Percentiles rank a stretch among this genome's conserved stretches.
Conservation (phyloP, 257 asterid species). For the Rehmannia glutinosa region DNA sequence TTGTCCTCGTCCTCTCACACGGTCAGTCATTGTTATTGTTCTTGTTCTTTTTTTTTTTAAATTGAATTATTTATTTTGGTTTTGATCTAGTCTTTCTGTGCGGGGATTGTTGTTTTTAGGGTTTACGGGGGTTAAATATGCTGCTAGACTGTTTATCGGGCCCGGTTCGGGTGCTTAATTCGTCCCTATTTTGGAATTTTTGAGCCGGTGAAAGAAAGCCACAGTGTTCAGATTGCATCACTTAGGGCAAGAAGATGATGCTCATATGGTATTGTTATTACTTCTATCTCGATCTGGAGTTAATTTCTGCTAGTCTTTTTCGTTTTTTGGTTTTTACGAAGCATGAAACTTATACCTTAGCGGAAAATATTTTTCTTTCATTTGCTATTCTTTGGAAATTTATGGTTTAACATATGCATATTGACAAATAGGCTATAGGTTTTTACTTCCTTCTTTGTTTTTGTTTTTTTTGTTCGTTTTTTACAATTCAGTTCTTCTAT, state of each 20-base stretch:
- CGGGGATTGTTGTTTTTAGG: not conserved
- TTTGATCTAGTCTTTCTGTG: not conserved
- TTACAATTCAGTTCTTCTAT: no score
- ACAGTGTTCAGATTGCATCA: not conserved
- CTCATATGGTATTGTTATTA: not conserved
- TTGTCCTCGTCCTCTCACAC: not conserved
- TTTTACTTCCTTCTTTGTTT: no score
- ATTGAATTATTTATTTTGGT: not conserved
- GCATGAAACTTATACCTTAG: not conserved
- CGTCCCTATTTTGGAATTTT: not conserved
- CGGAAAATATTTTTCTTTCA: no score
- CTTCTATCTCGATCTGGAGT: not conserved
- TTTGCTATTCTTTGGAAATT: no score
- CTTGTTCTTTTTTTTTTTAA: not conserved
- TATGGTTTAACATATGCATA: no score
- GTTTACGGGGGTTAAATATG: not conserved
- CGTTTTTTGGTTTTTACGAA: not conserved
- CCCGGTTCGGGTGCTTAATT: not conserved
- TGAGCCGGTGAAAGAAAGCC: not conserved
- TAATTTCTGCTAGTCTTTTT: not conserved
- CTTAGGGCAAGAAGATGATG: not conserved
- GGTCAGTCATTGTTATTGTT: not conserved
- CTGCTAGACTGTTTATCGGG: not conserved
- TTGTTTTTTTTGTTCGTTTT: no score
- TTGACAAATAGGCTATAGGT: no score